phyloP scores from a whole-genome alignment of 2,329 filamentous ascomycete species.

The Pyrenochaeta sp. region DNA sequence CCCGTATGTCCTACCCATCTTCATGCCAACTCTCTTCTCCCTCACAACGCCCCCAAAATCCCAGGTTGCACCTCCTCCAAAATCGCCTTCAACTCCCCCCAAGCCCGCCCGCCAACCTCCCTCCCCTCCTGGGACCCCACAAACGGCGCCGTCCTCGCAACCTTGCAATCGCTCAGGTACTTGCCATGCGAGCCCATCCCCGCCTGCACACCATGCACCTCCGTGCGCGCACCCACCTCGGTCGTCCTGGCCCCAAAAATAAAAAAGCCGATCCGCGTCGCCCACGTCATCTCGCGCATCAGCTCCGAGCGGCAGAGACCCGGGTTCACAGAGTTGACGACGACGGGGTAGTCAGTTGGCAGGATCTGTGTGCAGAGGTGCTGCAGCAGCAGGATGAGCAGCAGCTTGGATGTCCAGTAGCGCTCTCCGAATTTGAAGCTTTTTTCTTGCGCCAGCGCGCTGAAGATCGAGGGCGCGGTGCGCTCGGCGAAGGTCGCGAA shows the following conservation, averaged over 20 bases:
- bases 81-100: slow-evolving; percentile 43
- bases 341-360: slow-evolving; percentile 32
- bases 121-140: slow-evolving; percentile 43
- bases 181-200: slow-evolving; percentile 39
- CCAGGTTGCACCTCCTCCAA: slow-evolving; percentile 43
- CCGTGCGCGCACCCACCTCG: slow-evolving; percentile 49
- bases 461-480: no score
- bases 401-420: no score
- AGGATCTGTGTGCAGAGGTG: no score
- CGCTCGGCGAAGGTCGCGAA: slow-evolving; percentile 34
- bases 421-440: no score
- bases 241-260: slow-evolving; percentile 41
- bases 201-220: slow-evolving; percentile 42
- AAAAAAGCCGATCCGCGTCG: slow-evolving; percentile 25
- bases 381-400: no score
- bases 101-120: slow-evolving; percentile 40
- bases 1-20: no score
- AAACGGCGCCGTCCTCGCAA: slow-evolving; percentile 30
- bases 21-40: no score
- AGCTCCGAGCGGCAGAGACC: slow-evolving; percentile 35
- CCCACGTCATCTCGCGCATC: slow-evolving; percentile 32
- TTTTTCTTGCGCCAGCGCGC: no score
- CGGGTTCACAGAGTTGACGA: slow-evolving; percentile 38
- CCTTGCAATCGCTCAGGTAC: slow-evolving; percentile 42
- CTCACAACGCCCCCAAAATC: no score